A percentile compares a stretch with the other conserved stretches of the same genome.
Evolutionary conservation across 129 eudicot species (phyloP).

Genomic region (Apium graveolens): DNA sequence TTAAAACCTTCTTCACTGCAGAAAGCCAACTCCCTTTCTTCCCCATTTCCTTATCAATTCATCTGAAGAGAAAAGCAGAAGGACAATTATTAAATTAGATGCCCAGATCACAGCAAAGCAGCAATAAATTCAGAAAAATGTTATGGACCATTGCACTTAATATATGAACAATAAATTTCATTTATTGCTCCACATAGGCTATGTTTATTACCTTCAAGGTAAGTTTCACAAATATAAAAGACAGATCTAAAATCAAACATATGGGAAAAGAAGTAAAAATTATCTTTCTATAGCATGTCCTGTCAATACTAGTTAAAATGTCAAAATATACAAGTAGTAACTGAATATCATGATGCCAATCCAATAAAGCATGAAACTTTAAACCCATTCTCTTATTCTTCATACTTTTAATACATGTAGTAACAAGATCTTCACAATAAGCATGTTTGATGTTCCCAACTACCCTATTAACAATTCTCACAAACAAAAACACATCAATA

Average conservation of each 20-base stretch:
- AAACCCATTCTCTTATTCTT: slow-evolving; percentile 5
- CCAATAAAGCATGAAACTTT: background rate
- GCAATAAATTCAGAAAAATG: slow-evolving; percentile 6
- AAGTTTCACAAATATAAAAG: background rate
- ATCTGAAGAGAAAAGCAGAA: slow-evolving; percentile 27
- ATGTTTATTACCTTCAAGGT: background rate
- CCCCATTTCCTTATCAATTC: slow-evolving; percentile 59
- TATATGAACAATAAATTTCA: slow-evolving; percentile 7
- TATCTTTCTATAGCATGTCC: background rate
- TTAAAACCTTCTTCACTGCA: slow-evolving; percentile 63
- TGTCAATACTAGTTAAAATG: background rate
- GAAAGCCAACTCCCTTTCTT: slow-evolving; percentile 60
- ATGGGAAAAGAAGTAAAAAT: background rate
- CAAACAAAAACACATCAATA: background rate
- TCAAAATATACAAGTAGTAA: background rate
- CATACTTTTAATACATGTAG: background rate
- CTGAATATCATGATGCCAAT: background rate
- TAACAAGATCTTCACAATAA: background rate
- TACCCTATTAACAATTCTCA: background rate
- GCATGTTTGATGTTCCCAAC: background rate
- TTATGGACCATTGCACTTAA: slow-evolving; percentile 5
- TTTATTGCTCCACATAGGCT: background rate
- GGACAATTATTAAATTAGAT: slow-evolving; percentile 10
- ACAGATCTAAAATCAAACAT: slow-evolving; percentile 9
- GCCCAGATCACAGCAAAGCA: slow-evolving; percentile 10